Base-by-base conservation (phyloP, 306 rosid species). In the Gleditsia sinensis region DNA sequence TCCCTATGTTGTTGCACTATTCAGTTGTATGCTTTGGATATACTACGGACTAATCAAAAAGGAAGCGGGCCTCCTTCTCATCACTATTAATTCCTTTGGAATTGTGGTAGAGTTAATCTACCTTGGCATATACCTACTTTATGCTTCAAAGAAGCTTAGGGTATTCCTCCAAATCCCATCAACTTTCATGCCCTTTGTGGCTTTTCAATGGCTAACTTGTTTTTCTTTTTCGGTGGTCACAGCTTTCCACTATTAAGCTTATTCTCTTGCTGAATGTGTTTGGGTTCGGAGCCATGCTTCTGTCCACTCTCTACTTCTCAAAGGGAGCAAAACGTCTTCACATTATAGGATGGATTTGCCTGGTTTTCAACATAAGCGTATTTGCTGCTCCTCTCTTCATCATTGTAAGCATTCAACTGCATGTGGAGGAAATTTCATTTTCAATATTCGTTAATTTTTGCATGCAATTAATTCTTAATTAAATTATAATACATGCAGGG, bases 381-480 rank as follows among this genome's bases (percentile, higher is more conserved):
- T 95, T 92, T 69, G 98, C 90, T 66, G 88, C 99, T 25, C 99
- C 99, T 37, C 97, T 95, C 9, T 71, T 82, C 74, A 86, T 87
- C 58, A 53, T 88, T 83, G 99, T 94, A 23, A n/a, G n/a, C n/a
- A n/a, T n/a, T n/a, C n/a, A n/a, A n/a, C n/a, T n/a, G n/a, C n/a
- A n/a, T n/a, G n/a, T n/a, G n/a, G n/a, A n/a, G 67, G n/a, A n/a
- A 63, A 0, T 28, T 30, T 53, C 2, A 24, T 19, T 5, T 49
- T 34, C 25, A 48, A 51, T 13, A 9, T 3, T 6, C 17, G 39
- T 21, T 25, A 40, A 32, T 55, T 43, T 49, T 51, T 45, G 24
- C 55, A 33, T 48, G 34, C 28, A 10, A 2, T 25, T 30, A 17
- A 27, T 2, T 60, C 37, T 60, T 13, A 66, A 63, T 33, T 46